These are phyloP conservation scores for Obba rivulosa DNA, from an alignment of 768 basidiomycete genomes.

Conservation along the genomic window DNA sequence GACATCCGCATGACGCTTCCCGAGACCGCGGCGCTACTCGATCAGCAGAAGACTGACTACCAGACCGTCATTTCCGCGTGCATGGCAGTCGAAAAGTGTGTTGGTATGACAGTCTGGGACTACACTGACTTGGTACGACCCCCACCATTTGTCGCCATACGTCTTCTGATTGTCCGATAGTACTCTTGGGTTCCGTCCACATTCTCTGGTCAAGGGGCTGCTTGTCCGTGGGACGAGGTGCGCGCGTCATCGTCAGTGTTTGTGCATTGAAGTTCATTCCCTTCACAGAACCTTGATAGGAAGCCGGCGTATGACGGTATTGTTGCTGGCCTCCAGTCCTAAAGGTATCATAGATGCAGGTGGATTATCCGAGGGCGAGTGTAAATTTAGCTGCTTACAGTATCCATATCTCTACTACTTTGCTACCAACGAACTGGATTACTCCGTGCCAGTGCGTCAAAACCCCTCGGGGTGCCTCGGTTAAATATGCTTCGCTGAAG, in stretches of 20 bases:
- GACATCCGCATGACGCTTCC: conserved; percentile 63
- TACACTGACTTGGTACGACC: conserved; percentile 29
- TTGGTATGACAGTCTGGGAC: conserved; percentile 37
- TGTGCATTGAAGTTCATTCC: background rate
- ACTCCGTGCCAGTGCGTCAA: too few relatives aligned
- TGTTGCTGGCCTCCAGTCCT: conserved; percentile 11
- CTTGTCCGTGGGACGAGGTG: conserved; percentile 25
- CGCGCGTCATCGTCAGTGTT: background rate
- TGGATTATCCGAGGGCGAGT: too few relatives aligned
- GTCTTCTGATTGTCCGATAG: background rate
- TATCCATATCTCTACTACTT: too few relatives aligned
- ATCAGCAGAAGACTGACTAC: conserved; percentile 55
- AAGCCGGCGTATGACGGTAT: conserved; percentile 26
- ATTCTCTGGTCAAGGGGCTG: conserved; percentile 30
- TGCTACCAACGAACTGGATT: too few relatives aligned
- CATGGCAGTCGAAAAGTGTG: conserved; percentile 29
- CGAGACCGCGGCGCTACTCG: conserved; percentile 41
- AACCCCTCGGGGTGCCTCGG: too few relatives aligned
- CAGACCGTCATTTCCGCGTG: conserved; percentile 49
- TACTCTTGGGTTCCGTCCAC: conserved; percentile 31
- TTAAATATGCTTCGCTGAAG: too few relatives aligned
- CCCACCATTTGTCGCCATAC: too few relatives aligned
- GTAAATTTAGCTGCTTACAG: too few relatives aligned
- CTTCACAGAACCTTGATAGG: conserved; percentile 12
- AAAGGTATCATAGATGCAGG: too few relatives aligned